phyloP scores from a whole-genome alignment of 2,329 filamentous ascomycete species.

The Claviceps sp. region DNA sequence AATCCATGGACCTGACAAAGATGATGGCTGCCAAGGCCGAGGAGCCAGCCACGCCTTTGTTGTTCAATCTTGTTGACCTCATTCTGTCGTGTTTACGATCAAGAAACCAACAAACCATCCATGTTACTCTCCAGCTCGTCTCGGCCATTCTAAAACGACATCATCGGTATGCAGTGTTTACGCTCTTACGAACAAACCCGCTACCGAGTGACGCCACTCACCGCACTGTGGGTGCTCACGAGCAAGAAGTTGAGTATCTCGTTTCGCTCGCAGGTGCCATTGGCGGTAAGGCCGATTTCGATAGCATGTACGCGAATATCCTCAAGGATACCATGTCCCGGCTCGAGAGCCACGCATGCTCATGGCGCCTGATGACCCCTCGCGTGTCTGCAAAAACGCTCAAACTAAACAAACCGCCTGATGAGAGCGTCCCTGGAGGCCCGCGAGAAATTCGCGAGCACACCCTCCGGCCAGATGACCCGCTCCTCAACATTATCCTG shows the following conservation, averaged over 20 bases:
- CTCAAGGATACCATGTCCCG: constrained; percentile 57
- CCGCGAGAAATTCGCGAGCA: constrained; percentile 48
- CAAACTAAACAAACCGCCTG: constrained; percentile 36
- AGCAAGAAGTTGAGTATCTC: constrained; percentile 61
- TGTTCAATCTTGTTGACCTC: constrained; percentile 90
- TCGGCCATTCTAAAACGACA: constrained; percentile 79
- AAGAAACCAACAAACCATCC: constrained; percentile 74
- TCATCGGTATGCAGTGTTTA: constrained; percentile 71
- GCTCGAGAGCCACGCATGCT: constrained; percentile 62
- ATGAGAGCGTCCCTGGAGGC: constrained; percentile 42
- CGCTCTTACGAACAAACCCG: constrained; percentile 55
- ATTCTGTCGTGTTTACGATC: constrained; percentile 77
- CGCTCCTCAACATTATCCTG: constrained; percentile 50
- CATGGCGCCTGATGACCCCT: constrained; percentile 51
- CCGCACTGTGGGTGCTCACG: constrained; percentile 60
- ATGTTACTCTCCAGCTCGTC: constrained; percentile 76
- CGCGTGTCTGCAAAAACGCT: constrained; percentile 43
- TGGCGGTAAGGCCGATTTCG: constrained; percentile 55
- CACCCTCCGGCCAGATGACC: constrained; percentile 49
- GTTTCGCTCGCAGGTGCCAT: constrained; percentile 55
- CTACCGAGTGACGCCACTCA: constrained; percentile 38
- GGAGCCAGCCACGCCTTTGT: constrained; percentile 59
- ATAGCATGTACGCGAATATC: constrained; percentile 59
- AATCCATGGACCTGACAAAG: constrained; percentile 76
- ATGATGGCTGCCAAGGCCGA: constrained; percentile 67